These are phyloP conservation scores for Globisporangium rhizosaccharum DNA, from an alignment of 352 stramenopile species.

Conservation along the genomic window DNA sequence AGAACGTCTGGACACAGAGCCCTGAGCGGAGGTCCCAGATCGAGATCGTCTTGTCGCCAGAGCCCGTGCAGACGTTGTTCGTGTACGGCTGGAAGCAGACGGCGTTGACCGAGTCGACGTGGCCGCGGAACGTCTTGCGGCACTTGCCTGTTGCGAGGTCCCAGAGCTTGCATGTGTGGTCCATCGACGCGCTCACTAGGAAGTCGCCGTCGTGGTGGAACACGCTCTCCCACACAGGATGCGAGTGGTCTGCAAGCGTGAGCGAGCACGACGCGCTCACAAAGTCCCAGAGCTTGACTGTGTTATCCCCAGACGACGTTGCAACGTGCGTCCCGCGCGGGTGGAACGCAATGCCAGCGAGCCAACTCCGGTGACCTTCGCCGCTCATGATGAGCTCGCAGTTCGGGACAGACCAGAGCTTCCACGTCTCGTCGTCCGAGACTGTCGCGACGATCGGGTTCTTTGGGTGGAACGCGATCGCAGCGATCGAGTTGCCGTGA, in stretches of 20 bases:
- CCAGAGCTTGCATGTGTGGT: conserved; percentile 93
- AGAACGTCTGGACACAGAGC: conserved; percentile 92
- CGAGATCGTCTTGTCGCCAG: conserved; percentile 93
- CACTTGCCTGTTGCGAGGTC: conserved; percentile 87
- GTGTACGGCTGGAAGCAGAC: conserved; percentile 92
- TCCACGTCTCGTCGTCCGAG: conserved; percentile 94
- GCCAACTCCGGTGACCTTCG: conserved; percentile 90
- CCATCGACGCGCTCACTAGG: conserved; percentile 89
- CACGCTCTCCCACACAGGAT: conserved; percentile 90
- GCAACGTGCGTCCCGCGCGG: conserved; percentile 89
- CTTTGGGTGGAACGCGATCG: conserved; percentile 90
- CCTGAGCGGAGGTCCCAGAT: conserved; percentile 93
- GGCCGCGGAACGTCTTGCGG: conserved; percentile 90
- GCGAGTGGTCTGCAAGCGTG: conserved; percentile 90
- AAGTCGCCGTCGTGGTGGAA: conserved; percentile 95
- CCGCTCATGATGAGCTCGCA: conserved; percentile 94
- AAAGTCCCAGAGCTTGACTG: conserved; percentile 95
- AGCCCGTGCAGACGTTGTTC: conserved; percentile 90
- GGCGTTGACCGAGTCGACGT: conserved; percentile 93
- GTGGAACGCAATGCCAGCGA: conserved; percentile 90
- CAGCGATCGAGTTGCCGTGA: conserved; percentile 88
- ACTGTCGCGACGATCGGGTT: conserved; percentile 91
- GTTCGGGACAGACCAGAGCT: conserved; percentile 91
- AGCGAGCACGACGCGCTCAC: conserved; percentile 80
- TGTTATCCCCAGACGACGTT: conserved; percentile 90